Base-by-base conservation (phyloP, 352 stramenopile genomes). In the Plasmopara muralis region DNA sequence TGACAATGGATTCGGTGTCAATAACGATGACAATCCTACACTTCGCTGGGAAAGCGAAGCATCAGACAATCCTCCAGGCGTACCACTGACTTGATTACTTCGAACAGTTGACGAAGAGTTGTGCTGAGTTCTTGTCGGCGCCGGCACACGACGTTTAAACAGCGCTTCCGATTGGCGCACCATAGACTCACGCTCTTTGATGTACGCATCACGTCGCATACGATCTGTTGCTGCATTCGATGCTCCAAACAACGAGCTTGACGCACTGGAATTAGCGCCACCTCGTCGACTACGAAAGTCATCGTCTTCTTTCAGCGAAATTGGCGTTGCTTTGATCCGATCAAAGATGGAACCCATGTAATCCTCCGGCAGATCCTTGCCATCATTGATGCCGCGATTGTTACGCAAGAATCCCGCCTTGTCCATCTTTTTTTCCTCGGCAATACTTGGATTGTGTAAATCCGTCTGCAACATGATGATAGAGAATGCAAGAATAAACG, bases 381-480 rank as follows among this genome's bases (percentile, higher is more conserved):
- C 95, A 55, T 98, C 96, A 53, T 97, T 96, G 55, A 99, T 99
- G 9, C 96, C 96, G 37, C 92, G 89, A 64, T 98, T 99, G 51
- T 98, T 98, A 16, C 89, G 80, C n/a, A 98, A 64, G 45, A 99
- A 99, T 13, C 80, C 87, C 38, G 97, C 82, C 28, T 95, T 86
- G 18, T 97, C 98, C 97, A 99, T 99, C 34, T 95, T 95, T 47
- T 96, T 97, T 28, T 95, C 93, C 52, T 96, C 96, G 20, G 95
- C 77, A 38, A 99, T 98, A 49, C 79, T 98, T n/a, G 95, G 96
- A 57, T 99, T 99, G 73, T 99, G 97, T 15, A 99, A 72, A 85
- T 99, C 97, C 0, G 83, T 93, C 47, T 93, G 79, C 15, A 93
- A 52, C 77, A 93, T 77, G 34, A 93, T 90, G 43, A 93, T 90